phyloP scores from a whole-genome alignment of 306 rosid genomes.

The Senna tora region DNA sequence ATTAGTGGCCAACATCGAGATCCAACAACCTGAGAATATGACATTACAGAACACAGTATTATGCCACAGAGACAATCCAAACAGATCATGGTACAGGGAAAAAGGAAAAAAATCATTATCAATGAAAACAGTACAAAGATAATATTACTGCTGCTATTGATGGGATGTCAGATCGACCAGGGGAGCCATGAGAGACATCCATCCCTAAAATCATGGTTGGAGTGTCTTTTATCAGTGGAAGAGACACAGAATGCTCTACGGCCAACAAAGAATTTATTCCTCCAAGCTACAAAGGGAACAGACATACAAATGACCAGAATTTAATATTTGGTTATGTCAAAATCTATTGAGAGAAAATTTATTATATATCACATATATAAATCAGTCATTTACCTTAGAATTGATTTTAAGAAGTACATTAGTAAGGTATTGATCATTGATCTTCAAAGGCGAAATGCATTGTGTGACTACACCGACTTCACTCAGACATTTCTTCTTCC shows the following conservation, averaged over 20 bases:
- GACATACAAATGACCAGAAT: slow-evolving; percentile 14
- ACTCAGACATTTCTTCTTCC: slow-evolving; percentile 85
- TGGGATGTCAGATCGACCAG: slow-evolving; percentile 71
- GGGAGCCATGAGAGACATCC: slow-evolving; percentile 90
- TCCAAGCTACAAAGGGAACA: slow-evolving; percentile 66
- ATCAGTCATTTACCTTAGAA: slow-evolving; percentile 68
- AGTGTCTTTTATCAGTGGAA: slow-evolving; percentile 73
- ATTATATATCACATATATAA: slow-evolving; percentile 16
- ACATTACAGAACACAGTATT: slow-evolving; percentile 37
- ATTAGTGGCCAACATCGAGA: slow-evolving; percentile 85
- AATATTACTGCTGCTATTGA: slow-evolving; percentile 83
- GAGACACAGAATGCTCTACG: slow-evolving; percentile 67
- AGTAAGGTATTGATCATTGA: slow-evolving; percentile 80
- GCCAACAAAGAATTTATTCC: slow-evolving; percentile 89
- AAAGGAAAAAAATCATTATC: not conserved
- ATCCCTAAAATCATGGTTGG: slow-evolving; percentile 94
- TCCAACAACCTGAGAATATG: slow-evolving; percentile 77
- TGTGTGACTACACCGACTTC: slow-evolving; percentile 81
- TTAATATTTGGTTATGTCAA: not conserved
- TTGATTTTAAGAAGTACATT: slow-evolving; percentile 92
- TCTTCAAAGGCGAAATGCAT: slow-evolving; percentile 80
- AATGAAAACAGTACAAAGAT: not conserved
- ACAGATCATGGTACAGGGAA: slow-evolving; percentile 25
- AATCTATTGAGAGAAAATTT: not conserved
- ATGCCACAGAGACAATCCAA: slow-evolving; percentile 23